Evolutionary conservation across 306 rosid species (phyloP), one percentile per base, ranked within the genome.

Genomic region (Delonix regia): DNA sequence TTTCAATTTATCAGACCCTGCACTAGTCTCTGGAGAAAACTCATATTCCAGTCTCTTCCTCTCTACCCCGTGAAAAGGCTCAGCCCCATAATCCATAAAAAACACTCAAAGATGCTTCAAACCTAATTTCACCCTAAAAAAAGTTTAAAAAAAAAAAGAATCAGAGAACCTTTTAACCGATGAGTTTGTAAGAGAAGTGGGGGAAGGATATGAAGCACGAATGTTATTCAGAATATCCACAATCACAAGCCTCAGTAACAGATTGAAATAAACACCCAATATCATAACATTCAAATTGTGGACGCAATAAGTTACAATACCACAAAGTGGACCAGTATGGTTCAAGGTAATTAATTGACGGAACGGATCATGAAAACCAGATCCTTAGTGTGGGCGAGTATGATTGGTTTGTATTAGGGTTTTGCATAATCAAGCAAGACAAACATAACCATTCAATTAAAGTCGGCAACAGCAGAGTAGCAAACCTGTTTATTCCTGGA

Each of bases 31-130:
- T 61, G 42, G 76, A 9, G 81, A 69, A 71, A 82, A 83, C 76
- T 77, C 88, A 64, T 34, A 78, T 6, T 47, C 88, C 72, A 53
- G 82, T 78, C 63, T 80, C 78, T 85, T 78, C n/a, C 48, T 73
- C 77, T 87, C 90, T 33, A 52, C 88, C 82, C 36, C 73, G 24
- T 78, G 72, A 48, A 78, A 72, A 83, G 75, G 64, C 62, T 68
- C 88, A 71, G 68, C 86, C 77, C 85, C 87, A 83, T 84, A 81
- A 74, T 88, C 98, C 97, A 92, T 88, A 69, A 70, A 69, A 76
- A 85, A 65, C 76, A 75, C 73, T 49, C 81, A 69, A 75, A 48
- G 69, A 51, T 41, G 52, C 78, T 81, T 60, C 73, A 59, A 83
- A 78, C 85, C 93, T 92, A 86, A 77, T 87, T 76, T 87, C 85